Percentiles rank a stretch among this genome's conserved stretches.
Evolutionary conservation across 345 rosid genomes (phyloP).

Genomic region (Brassica carinata): DNA sequence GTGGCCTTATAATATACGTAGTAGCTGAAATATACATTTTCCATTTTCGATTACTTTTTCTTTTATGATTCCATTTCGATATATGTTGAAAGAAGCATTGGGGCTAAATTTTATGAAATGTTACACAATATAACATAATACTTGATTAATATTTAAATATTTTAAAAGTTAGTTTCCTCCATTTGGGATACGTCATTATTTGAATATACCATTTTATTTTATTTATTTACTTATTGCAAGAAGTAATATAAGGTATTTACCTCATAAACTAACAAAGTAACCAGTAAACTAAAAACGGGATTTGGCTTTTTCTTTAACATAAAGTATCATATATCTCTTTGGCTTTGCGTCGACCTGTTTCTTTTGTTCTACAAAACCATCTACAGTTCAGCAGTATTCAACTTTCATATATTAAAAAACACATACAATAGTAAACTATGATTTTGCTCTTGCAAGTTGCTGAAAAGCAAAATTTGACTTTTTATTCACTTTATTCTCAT

Average conservation of each 20-base stretch:
- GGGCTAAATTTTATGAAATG: background rate
- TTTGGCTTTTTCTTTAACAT: background rate
- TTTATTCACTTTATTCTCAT: background rate
- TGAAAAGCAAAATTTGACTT: slow-evolving; percentile 15
- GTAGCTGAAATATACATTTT: background rate
- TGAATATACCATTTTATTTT: no score
- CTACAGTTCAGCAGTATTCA: slow-evolving; percentile 3
- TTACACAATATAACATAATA: background rate
- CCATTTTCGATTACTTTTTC: background rate
- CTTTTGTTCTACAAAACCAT: slow-evolving; percentile 25
- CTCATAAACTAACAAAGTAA: slow-evolving; percentile 17
- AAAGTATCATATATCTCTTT: background rate
- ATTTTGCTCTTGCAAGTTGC: slow-evolving; percentile 13
- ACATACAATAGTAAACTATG: background rate
- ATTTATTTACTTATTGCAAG: no score
- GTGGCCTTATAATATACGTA: background rate
- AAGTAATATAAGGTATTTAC: no score
- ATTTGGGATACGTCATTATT: no score
- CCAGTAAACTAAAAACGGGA: background rate
- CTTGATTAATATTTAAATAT: background rate
- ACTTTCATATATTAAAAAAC: background rate
- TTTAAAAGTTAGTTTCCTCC: no score
- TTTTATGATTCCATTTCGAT: background rate
- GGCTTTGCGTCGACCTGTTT: slow-evolving; percentile 1
- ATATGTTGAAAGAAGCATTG: background rate